Evolutionary conservation across 1,139 yeast genomes (phyloP).

Genomic region (Suhomyces bribrorum): DNA sequence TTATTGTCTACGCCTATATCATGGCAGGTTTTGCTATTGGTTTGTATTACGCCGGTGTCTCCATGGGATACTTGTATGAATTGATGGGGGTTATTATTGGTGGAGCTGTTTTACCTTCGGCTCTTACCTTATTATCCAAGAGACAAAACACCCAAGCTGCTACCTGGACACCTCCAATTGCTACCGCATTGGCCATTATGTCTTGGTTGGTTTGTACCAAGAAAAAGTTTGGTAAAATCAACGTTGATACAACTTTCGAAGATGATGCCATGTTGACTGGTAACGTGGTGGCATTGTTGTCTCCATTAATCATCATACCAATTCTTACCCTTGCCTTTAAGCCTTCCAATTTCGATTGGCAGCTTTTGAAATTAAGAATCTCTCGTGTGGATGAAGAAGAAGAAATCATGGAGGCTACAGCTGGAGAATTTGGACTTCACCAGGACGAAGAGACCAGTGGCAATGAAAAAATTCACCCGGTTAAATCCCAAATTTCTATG

Average conservation of each 20-base stretch:
- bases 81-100: constrained; percentile 87
- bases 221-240: constrained; percentile 51
- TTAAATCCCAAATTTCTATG: constrained; percentile 37
- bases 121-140: constrained; percentile 67
- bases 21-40: constrained; percentile 87
- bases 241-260: constrained; percentile 66
- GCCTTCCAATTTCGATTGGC: constrained; percentile 77
- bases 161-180: constrained; percentile 58
- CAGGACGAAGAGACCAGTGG: constrained; percentile 24
- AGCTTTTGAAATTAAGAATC: constrained; percentile 50
- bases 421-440: constrained; percentile 14
- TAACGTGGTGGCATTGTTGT: constrained; percentile 74
- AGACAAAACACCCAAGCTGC: constrained; percentile 67
- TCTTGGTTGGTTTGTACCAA: constrained; percentile 68
- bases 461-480: constrained; percentile 42
- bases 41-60: constrained; percentile 74
- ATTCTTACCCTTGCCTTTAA: constrained; percentile 62
- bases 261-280: constrained; percentile 87
- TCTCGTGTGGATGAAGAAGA: constrained; percentile 67
- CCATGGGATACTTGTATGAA: constrained; percentile 85
- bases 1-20: constrained; percentile 61
- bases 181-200: constrained; percentile 62
- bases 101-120: constrained; percentile 80
- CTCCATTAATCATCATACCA: constrained; percentile 73
- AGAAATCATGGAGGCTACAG: constrained; percentile 48